Evolutionary conservation across 495 filamentous ascomycete genomes (phyloP), one percentile per base, ranked within the genome.

Genomic region (Trichoderma virens): DNA sequence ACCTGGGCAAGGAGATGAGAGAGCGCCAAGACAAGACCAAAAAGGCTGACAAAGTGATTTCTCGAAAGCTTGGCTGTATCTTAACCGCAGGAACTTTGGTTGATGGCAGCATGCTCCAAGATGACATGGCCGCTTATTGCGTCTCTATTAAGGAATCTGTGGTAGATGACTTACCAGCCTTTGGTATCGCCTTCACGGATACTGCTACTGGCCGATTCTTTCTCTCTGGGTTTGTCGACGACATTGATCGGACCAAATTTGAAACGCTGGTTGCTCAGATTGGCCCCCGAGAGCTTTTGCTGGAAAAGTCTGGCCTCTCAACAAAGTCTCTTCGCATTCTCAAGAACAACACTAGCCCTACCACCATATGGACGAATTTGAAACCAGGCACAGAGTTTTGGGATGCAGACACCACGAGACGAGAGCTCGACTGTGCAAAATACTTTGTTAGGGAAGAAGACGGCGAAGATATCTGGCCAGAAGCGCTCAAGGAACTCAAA

Each of bases 231-330:
- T 97, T 97, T 67, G 80, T 89, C 8, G 95, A 99, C 71, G 95
- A 98, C 75, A 83, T 87, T 8, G 93, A 97, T 67, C 83, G 97
- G 72, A 99, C 95, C 59, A 97, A 93, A 70, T 98, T 99, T 70
- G 95, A 99, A 79, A 99, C 95, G 0, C 90, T 98, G 62, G 87
- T 99, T 23, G 95, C 95, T 34, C 95, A 99, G 70, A 96, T 86
- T 27, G 85, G 89, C 18, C 95, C 95, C 2, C 89, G 89, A 30
- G 95, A 99, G 73, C 70, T 99, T 62, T 75, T 99, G 18, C 78
- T 99, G 2, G 95, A 99, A 72, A 98, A 97, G 76, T 88, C 86
- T 9, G 86, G 80, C 61, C 80, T 97, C 43, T 96, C 93, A 0
- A 85, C 86, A 18, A 93, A 92, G 71, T 89, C 89, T 2, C 70